Evolutionary conservation across 495 filamentous ascomycete genomes (phyloP), one percentile per base, ranked within the genome.

Genomic region (Cairneyella variabilis): DNA sequence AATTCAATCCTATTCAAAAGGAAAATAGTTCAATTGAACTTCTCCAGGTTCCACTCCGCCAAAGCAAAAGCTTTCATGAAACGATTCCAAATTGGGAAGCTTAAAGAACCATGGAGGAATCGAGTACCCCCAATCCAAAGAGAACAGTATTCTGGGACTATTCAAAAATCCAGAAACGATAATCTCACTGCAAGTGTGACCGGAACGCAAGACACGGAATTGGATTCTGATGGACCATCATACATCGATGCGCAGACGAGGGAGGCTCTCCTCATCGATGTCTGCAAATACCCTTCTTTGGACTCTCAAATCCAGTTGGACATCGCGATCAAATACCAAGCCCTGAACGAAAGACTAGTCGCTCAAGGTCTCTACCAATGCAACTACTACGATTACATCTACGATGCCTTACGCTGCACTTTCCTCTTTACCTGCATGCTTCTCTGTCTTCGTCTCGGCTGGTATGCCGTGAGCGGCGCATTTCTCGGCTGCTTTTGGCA

Each of bases 111-210:
- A 48, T 97, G 92, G 92, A 71, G 75, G 48, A 96, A 96, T 66
- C 95, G 96, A 67, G 63, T 87, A 10, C 91, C 92, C 14, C 92
- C 92, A 10, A 88, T 97, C 45, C 93, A 97, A 66, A 90, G 91
- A n/a, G n/a, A n/a, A n/a, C n/a, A n/a, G n/a, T n/a, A n/a, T n/a
- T n/a, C n/a, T 48, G 93, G 93, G 17, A 79, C 73, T 55, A 96
- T 93, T 68, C 81, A 87, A 54, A 70, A 71, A 4, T 77, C 78
- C 47, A 60, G 61, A 20, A 69, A 79, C 41, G 56, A 14, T 5
- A 38, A 14, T 11, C 20, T 17, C 20, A n/a, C 1, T n/a, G 20
- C 36, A 38, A 16, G 11, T 3, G 23, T 5, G 40, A 14, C 40
- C 4, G 14, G 17, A n/a, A 11, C 1, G 16, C 3, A 20, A 45